Conservation (phyloP, 2,329 filamentous ascomycete species). For the Penicillium sp. region DNA sequence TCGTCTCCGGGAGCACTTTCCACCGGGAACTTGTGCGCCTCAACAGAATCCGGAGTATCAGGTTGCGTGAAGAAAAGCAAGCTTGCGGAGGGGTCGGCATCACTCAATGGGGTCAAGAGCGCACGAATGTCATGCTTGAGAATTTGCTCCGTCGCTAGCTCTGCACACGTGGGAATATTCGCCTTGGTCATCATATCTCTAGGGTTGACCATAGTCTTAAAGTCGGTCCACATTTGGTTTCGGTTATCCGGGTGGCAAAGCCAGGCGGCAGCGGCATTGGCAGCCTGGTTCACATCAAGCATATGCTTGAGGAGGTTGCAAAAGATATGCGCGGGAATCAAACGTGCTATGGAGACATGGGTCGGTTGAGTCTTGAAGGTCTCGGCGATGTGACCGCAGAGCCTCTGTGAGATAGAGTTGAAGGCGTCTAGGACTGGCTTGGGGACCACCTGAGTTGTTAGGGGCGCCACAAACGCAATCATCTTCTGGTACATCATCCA, state of each 20-base stretch:
- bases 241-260: constrained; percentile 79
- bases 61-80: constrained; percentile 30
- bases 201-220: constrained; percentile 40
- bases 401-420: constrained; percentile 70
- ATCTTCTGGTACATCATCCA: constrained; percentile 94
- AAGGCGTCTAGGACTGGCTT: constrained; percentile 79
- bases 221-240: constrained; percentile 91
- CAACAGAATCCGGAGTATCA: constrained; percentile 26
- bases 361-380: constrained; percentile 76
- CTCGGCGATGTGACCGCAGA: constrained; percentile 72
- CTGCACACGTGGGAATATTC: constrained; percentile 35
- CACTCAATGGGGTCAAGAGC: constrained; percentile 35
- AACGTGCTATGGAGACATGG: constrained; percentile 78
- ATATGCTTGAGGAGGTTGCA: constrained; percentile 76
- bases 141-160: constrained; percentile 31
- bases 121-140: constrained; percentile 39
- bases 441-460: constrained; percentile 84
- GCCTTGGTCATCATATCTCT: constrained; percentile 36
- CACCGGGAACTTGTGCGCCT: constrained; percentile 30
- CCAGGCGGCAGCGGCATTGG: constrained; percentile 88
- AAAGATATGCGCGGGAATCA: constrained; percentile 81
- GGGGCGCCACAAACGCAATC: constrained; percentile 80
- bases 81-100: constrained; percentile 23
- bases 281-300: constrained; percentile 82
- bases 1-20: constrained; percentile 32